Evolutionary conservation across 2,329 filamentous ascomycete species (phyloP), one percentile per base, ranked within the genome.

Genomic region (Claviceps africana): DNA sequence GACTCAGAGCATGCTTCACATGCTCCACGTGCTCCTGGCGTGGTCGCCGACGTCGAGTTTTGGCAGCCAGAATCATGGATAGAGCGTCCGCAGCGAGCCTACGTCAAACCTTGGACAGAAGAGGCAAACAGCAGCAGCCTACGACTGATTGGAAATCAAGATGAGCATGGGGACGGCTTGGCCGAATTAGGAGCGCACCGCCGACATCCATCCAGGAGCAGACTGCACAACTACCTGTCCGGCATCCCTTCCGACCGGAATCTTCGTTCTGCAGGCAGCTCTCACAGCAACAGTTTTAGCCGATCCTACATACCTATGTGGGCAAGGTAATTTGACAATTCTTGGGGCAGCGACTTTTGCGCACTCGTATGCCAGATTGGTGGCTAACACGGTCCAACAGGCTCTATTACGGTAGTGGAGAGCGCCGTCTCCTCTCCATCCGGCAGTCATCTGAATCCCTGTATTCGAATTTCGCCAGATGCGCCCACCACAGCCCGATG

Each of bases 381-480:
- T 17, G n/a, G 50, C 47, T 40, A 44, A 53, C 21, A 11, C 28
- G 31, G 4, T 28, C 2, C 37, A 44, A 65, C 42, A 81, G 74
- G 58, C 69, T 87, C 17, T 89, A 88, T 66, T 89, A 89, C 63
- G 79, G 81, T 37, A 81, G 79, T 51, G 81, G 82, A 49, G 82
- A 78, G 64, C 74, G 72, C 55, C 75, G 68, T 47, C 79, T 69
- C 53, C 65, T 85, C 47, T 70, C 72, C 21, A 58, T 64, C 19
- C 62, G 69, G 37, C 64, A 69, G 9, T 70, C 72, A 1, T 73
- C 73, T 8, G 69, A 74, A 56, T 65, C 72, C 33, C 67, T 75
- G 59, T 60, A 67, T 52, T 76, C 75, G 1, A 70, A 75, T 30
- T 68, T 63, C 43, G 69, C 67, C 56, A 70, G 78, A 59, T 71